Conservation (phyloP, 345 rosid species). For the Gossypium ekmanianum region DNA sequence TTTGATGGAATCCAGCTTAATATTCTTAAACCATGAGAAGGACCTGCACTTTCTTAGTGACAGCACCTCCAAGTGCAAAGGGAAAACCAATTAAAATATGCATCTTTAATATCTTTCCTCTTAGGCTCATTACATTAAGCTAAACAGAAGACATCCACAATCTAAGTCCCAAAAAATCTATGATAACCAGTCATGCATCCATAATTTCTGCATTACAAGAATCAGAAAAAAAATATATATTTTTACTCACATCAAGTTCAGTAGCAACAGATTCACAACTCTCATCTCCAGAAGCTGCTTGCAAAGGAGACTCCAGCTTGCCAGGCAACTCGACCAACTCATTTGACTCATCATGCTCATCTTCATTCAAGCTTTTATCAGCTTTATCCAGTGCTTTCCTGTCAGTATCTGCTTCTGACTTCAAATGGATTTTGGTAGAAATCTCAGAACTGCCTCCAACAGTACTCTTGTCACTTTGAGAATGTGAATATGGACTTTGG, state of each 20-base stretch:
- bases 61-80: neutral
- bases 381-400: conserved; percentile 30
- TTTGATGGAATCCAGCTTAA: neutral
- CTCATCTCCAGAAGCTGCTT: conserved; percentile 54
- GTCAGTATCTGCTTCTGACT: conserved; percentile 32
- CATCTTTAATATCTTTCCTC: conserved; percentile 2
- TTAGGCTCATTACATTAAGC: neutral
- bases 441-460: conserved; percentile 21
- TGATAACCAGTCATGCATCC: neutral
- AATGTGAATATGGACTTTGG: conserved; percentile 14
- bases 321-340: conserved; percentile 33
- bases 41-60: neutral
- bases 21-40: neutral
- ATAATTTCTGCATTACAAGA: neutral
- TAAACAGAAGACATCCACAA: neutral
- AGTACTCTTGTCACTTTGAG: conserved; percentile 15
- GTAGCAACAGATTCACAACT: conserved; percentile 70
- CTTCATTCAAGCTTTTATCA: conserved; percentile 28
- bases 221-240: conserved; percentile 10
- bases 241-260: conserved; percentile 83
- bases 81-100: neutral
- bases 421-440: conserved; percentile 26
- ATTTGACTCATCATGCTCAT: conserved; percentile 37
- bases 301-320: conserved; percentile 33
- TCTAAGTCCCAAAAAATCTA: neutral